Evolutionary conservation across 805 yeast species (phyloP), one percentile per base, ranked within the genome.

Genomic region (Grigorovia transvaalensis): DNA sequence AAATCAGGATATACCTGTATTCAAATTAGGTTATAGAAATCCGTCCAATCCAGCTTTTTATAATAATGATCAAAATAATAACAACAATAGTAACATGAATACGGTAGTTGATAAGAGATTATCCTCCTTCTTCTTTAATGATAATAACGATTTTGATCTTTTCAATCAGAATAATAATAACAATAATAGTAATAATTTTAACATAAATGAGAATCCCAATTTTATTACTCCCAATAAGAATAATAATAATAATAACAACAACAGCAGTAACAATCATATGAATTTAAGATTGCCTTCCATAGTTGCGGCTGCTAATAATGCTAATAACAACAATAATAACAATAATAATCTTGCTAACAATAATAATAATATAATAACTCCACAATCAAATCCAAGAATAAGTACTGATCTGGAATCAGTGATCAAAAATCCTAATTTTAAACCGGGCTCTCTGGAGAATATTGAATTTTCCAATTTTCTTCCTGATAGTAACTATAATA

Each of bases 401-500:
- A 38, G 42, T 8, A 15, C n/a, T 15, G 42, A 38, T 8, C 8
- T 38, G 2, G 42, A 38, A 15, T 9, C 42, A 38, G 15, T 38
- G 42, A 38, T 38, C 2, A 38, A 38, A 38, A 38, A 38, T 15
- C 9, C 42, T 15, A 38, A 38, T 15, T 7, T 38, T 38, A 38
- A 38, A 38, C 15, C 15, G 4, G 17, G 9, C 15, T 38, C 42
- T 3, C 6, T 15, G 9, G 42, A 38, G 8, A 38, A 38, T 38
- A 38, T 38, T 12, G 42, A 38, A 15, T 38, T 38, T n/a, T n/a
- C 42, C 15, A 38, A 38, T 38, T 38, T 38, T 2, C 18, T 38
- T 45, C 30, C 20, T 18, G 42, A 30, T 33, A 30, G 30, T 35
- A 50, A 44, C 43, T 42, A 49, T 47, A 52, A 50, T 40, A 45